Base-by-base conservation (phyloP, 352 stramenopile species). In the Phytophthora hibernalis region DNA sequence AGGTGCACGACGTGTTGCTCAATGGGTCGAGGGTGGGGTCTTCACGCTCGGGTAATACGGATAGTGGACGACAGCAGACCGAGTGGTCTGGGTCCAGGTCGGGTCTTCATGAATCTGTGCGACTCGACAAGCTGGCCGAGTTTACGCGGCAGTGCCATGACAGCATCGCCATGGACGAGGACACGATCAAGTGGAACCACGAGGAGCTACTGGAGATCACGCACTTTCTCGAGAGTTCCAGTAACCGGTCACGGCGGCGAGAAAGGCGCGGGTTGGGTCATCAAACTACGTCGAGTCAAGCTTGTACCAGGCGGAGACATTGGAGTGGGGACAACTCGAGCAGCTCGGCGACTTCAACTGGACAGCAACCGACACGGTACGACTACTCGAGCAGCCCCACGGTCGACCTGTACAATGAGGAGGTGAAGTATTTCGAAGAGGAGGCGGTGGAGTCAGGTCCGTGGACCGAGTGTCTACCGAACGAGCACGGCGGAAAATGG, bases 171-270 rank as follows among this genome's bases (percentile, higher is more conserved):
- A 55, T 22, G 33, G 56, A 72, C 30, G 42, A 67, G n/a, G 13
- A 51, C 4, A 42, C 44, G 4, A 70, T 83, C 28, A 63, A 28
- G 22, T 83, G 75, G 75, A 83, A 83, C 49, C 33, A 63, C 26
- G 63, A 79, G 57, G 75, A 83, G 57, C 43, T 83, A 37, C 37
- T 67, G 38, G 69, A 75, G 33, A 61, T 83, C 37, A 64, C 72
- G 26, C 48, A 60, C 40, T 66, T 71, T 42, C 59, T 77, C 40
- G 58, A 62, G 44, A 54, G 58, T 15, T 55, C 70, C 22, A 74
- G 64, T 52, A 55, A 56, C 22, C 52, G 57, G 37, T 59, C 67
- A 35, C 20, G 72, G 35, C 54, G 56, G 18, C 57, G 51, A 26
- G 50, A 76, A 48, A 52, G 54, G 18, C 60, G 65, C 48, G 64